Evolutionary conservation across 2,329 filamentous ascomycete genomes (phyloP).

Genomic region (Epichloe uncinata): DNA sequence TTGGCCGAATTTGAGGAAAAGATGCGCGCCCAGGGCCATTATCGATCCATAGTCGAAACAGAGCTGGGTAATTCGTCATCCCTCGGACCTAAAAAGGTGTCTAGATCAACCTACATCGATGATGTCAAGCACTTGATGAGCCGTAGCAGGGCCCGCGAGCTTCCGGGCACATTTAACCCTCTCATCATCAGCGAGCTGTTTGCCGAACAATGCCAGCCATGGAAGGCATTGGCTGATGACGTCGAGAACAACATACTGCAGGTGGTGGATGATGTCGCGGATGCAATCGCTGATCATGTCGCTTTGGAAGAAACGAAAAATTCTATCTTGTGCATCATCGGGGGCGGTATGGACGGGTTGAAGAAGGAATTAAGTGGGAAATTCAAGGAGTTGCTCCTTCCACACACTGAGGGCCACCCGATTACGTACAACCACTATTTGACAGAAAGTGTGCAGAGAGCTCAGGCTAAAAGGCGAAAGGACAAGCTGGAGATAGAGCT

Average conservation of each 20-base stretch:
- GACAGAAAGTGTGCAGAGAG: slow-evolving; percentile 22
- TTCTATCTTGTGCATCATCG: slow-evolving; percentile 8
- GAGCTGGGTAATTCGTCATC: not conserved
- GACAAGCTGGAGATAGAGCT: not conserved
- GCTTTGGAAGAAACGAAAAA: slow-evolving; percentile 8
- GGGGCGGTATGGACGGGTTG: slow-evolving; percentile 9
- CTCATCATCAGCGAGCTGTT: slow-evolving; percentile 47
- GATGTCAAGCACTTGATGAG: slow-evolving; percentile 12
- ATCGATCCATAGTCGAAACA: slow-evolving; percentile 17
- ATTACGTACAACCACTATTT: slow-evolving; percentile 42
- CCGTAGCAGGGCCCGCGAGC: slow-evolving; percentile 29
- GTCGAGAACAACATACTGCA: slow-evolving; percentile 4
- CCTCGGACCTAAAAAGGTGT: not conserved
- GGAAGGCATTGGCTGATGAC: slow-evolving; percentile 30
- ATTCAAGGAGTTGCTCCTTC: slow-evolving; percentile 7
- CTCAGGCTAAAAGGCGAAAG: slow-evolving; percentile 9
- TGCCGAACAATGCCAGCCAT: slow-evolving; percentile 40
- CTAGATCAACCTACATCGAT: slow-evolving; percentile 8
- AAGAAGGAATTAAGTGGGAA: slow-evolving; percentile 14
- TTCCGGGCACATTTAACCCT: slow-evolving; percentile 48
- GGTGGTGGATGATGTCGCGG: slow-evolving; percentile 5
- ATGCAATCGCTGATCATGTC: slow-evolving; percentile 6
- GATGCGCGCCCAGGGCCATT: slow-evolving; percentile 29
- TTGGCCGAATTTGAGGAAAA: slow-evolving; percentile 27
- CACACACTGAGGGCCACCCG: slow-evolving; percentile 21